A percentile compares a stretch with the other conserved stretches of the same genome.
Evolutionary conservation across 148 eudicot species (phyloP).

Genomic region (Camellia granthamiana): DNA sequence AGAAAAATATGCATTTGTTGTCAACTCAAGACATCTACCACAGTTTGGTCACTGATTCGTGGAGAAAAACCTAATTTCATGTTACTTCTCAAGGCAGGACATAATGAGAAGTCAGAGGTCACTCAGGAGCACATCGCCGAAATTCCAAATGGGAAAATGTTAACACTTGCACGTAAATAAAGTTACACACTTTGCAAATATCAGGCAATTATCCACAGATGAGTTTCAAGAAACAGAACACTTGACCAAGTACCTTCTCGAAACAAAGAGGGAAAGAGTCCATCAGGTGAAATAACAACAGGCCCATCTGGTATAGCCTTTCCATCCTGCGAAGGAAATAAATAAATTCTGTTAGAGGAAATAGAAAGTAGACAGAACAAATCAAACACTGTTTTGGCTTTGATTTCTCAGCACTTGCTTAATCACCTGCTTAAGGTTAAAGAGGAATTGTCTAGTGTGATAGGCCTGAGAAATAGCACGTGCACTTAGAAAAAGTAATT

Average conservation of each 20-base stretch:
- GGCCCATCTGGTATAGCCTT: constrained; percentile 95
- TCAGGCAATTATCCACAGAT: neutral
- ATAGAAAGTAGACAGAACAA: neutral
- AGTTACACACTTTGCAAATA: neutral
- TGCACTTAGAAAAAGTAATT: constrained; percentile 90
- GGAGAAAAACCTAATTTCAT: too few species aligned
- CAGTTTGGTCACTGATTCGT: too few species aligned
- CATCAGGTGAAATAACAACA: constrained; percentile 92
- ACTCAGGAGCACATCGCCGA: too few species aligned
- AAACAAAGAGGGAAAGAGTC: constrained; percentile 90
- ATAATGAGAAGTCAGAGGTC: too few species aligned
- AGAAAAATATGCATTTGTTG: neutral
- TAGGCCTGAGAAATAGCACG: constrained; percentile 93
- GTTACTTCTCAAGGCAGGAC: too few species aligned
- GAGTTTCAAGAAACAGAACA: neutral
- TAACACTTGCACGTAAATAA: neutral
- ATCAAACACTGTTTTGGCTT: neutral
- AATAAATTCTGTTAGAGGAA: constrained; percentile 2
- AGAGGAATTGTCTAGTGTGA: constrained; percentile 79
- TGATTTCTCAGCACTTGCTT: neutral
- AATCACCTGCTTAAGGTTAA: constrained; percentile 83
- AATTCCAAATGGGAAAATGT: neutral
- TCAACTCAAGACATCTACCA: too few species aligned
- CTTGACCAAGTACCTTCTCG: constrained; percentile 66
- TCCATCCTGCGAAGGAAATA: constrained; percentile 61